phyloP scores from a whole-genome alignment of 257 asterid genomes.

The Leonotis leonurus region DNA sequence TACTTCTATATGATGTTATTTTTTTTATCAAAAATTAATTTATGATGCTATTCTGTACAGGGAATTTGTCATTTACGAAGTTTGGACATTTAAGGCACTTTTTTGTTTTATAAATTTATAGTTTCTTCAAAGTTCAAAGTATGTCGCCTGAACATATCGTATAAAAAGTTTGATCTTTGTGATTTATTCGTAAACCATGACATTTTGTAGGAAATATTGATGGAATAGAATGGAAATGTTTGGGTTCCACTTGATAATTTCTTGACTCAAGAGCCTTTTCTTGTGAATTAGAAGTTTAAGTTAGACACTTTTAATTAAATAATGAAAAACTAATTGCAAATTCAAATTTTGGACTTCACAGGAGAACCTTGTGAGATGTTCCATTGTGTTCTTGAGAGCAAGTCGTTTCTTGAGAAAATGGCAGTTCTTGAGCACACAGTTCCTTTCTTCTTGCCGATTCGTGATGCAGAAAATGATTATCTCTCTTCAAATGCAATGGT shows the following conservation, averaged over 20 bases:
- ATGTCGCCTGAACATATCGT: neutral
- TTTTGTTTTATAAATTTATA: neutral
- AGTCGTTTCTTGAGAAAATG: constrained; percentile 99
- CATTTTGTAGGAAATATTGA: neutral
- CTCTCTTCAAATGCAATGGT: constrained; percentile 95
- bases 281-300: neutral
- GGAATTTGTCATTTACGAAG: neutral
- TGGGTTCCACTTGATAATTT: neutral
- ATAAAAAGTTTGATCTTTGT: neutral
- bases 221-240: constrained; percentile 5
- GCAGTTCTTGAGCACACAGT: constrained; percentile 78
- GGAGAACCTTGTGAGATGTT: constrained; percentile 91
- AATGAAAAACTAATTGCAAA: constrained; percentile 1
- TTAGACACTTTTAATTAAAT: neutral
- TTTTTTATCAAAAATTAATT: neutral
- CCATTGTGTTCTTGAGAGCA: constrained; percentile 97
- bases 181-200: neutral
- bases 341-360: constrained; percentile 27
- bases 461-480: constrained; percentile 73
- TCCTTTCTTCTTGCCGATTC: constrained; percentile 93
- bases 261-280: neutral
- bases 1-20: neutral
- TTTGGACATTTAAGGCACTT: neutral
- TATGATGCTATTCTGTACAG: neutral
- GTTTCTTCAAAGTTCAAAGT: neutral